Conservation (phyloP, 768 basidiomycete genomes). For the Tricholoma sp. region DNA sequence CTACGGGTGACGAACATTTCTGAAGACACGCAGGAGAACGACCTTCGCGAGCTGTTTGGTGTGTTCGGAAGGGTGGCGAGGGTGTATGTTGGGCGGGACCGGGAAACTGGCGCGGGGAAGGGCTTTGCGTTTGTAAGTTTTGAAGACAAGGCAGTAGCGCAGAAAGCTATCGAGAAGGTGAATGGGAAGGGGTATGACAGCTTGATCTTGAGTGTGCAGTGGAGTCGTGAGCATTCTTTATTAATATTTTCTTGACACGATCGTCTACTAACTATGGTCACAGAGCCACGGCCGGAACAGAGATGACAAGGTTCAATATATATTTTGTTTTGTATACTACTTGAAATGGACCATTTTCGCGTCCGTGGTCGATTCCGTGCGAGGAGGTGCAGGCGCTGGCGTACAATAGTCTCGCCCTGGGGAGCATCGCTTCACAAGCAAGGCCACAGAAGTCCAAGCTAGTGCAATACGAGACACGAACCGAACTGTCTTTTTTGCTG, state of each 20-base stretch:
- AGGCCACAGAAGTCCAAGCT: too few relatives aligned
- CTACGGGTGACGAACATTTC: constrained; percentile 96
- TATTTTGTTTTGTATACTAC: too few relatives aligned
- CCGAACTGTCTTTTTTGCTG: too few relatives aligned
- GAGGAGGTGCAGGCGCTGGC: too few relatives aligned
- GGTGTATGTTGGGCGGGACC: constrained; percentile 91
- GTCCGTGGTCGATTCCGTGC: too few relatives aligned
- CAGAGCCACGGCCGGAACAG: constrained; percentile 34
- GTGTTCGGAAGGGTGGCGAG: constrained; percentile 80
- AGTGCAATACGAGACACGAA: too few relatives aligned
- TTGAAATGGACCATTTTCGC: too few relatives aligned
- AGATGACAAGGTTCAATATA: too few relatives aligned
- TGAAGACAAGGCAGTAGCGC: constrained; percentile 73
- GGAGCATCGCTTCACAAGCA: too few relatives aligned
- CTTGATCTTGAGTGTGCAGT: constrained; percentile 67
- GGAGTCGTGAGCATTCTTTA: constrained; percentile 46
- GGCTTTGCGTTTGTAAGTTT: constrained; percentile 98
- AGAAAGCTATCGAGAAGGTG: constrained; percentile 87
- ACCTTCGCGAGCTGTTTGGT: constrained; percentile 88
- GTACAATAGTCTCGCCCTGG: too few relatives aligned
- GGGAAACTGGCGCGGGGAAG: constrained; percentile 92
- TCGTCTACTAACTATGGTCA: background rate
- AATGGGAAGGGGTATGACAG: constrained; percentile 92
- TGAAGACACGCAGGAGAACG: constrained; percentile 91
- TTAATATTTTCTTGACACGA: background rate